Base-by-base conservation (phyloP, 805 yeast species). In the Candida krabiensis region DNA sequence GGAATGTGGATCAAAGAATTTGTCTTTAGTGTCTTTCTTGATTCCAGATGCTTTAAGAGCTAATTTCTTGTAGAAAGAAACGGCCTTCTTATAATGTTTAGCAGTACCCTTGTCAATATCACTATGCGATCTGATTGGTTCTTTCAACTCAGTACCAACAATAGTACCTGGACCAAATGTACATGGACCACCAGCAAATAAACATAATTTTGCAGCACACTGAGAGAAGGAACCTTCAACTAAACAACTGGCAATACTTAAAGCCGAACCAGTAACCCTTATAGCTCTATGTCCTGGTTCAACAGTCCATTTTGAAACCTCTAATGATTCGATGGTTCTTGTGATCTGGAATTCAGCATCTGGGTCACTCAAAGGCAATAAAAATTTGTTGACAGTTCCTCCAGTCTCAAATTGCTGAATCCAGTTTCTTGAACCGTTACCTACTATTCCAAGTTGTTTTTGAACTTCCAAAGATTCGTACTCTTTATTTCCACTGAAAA, bases 91-190 rank as follows among this genome's bases (percentile, higher is more conserved):
- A 68, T 80, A 86, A 61, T 89, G 96, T 57, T 83, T 83, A 39
- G 96, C 95, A 34, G 75, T 65, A 54, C 91, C 97, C 50, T 89
- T 82, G 62, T 93, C 98, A 50, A 93, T 86, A 61, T 93, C 99
- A 56, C 86, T 87, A 66, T 93, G 99, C 7, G 99, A 93, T 71
- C 99, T 80, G 53, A 93, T 85, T 33, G 99, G 96, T 65, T 93
- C 99, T 60, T 86, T 86, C 61, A 93, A 75, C 62, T 89, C 93
- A 17, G 83, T 80, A 30, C 91, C 87, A 19, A 93, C 99, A 50
- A 93, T 88, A 60, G 86, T 70, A 53, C 99, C 99, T 9, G 99
- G 98, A 31, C 84, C 85, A 58, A 85, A 80, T 31, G 99, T 93
- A 61, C 96, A 83, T 33, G 96, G 95, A 46, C 99, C 99, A 37